phyloP scores from a whole-genome alignment of 2,329 filamentous ascomycete genomes.

The Scleromitrula shiraiana region DNA sequence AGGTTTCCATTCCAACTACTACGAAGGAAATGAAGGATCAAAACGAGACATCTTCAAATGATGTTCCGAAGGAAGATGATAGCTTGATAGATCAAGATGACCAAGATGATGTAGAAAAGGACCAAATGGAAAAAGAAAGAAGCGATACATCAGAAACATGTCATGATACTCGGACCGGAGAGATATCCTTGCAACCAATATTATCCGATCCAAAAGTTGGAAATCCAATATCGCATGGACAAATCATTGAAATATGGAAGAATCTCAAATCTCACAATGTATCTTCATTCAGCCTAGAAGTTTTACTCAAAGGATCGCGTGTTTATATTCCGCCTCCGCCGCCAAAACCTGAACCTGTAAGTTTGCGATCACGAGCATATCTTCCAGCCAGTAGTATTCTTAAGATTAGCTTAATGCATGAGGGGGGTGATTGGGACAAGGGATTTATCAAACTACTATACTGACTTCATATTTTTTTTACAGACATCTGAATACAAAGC shows the following conservation, averaged over 20 bases:
- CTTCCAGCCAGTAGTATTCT: too few relatives aligned
- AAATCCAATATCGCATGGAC: conserved; percentile 62
- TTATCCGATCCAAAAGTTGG: conserved; percentile 41
- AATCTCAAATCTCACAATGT: conserved; percentile 35
- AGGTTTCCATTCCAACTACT: neutral
- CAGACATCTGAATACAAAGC: conserved; percentile 77
- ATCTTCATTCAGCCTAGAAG: conserved; percentile 49
- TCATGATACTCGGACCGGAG: too few relatives aligned
- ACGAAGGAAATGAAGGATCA: neutral
- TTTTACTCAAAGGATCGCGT: conserved; percentile 61
- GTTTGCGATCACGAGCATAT: conserved; percentile 31
- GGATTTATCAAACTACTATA: neutral
- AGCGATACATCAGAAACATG: neutral
- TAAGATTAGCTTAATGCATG: too few relatives aligned
- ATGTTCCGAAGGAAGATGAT: too few relatives aligned
- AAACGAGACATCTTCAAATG: too few relatives aligned
- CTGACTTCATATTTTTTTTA: neutral
- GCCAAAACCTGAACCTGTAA: conserved; percentile 68
- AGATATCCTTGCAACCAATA: conserved; percentile 35
- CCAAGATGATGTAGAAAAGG: too few relatives aligned
- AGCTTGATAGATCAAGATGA: too few relatives aligned
- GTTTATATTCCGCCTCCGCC: conserved; percentile 75
- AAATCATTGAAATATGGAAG: conserved; percentile 57
- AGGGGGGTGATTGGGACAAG: neutral
- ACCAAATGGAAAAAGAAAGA: too few relatives aligned